A percentile compares a stretch with the other conserved stretches of the same genome.
These are phyloP conservation scores for Candida argentea DNA, from an alignment of 805 yeast species.

Conservation along the genomic window DNA sequence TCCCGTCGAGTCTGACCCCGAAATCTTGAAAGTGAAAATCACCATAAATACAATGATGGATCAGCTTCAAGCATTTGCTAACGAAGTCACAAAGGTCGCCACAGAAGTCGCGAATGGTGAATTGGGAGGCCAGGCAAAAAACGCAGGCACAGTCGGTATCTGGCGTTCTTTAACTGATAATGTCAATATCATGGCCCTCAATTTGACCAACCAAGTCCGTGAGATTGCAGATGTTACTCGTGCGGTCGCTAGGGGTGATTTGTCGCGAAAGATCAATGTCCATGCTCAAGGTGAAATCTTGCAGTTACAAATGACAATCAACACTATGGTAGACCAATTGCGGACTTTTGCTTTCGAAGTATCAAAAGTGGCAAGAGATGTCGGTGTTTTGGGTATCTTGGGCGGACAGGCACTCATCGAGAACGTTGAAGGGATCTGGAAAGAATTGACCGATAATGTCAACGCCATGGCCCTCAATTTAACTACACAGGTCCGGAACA, in stretches of 20 bases:
- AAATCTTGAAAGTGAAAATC: conserved; percentile 66
- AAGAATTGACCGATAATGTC: conserved; percentile 75
- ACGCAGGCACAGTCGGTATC: conserved; percentile 76
- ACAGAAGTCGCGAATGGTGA: conserved; percentile 88
- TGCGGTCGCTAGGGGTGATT: conserved; percentile 82
- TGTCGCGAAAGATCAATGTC: conserved; percentile 73
- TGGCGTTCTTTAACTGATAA: conserved; percentile 82
- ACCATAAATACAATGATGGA: conserved; percentile 87
- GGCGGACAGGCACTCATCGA: conserved; percentile 83
- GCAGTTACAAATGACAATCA: conserved; percentile 77
- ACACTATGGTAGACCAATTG: conserved; percentile 81
- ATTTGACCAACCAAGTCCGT: conserved; percentile 59
- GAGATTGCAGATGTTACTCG: conserved; percentile 85
- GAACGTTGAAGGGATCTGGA: conserved; percentile 82
- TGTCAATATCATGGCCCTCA: conserved; percentile 81
- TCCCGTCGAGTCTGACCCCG: conserved; percentile 65
- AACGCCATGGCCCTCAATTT: conserved; percentile 85
- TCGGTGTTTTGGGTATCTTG: conserved; percentile 79
- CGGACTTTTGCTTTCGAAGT: conserved; percentile 80
- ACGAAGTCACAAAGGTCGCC: conserved; percentile 76
- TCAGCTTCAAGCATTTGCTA: conserved; percentile 71
- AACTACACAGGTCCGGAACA: conserved; percentile 81
- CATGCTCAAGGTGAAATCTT: conserved; percentile 88
- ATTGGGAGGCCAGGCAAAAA: conserved; percentile 81
- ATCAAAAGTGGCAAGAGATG: conserved; percentile 78